Evolutionary conservation across 306 rosid species (phyloP).

Genomic region (Urtica urens): DNA sequence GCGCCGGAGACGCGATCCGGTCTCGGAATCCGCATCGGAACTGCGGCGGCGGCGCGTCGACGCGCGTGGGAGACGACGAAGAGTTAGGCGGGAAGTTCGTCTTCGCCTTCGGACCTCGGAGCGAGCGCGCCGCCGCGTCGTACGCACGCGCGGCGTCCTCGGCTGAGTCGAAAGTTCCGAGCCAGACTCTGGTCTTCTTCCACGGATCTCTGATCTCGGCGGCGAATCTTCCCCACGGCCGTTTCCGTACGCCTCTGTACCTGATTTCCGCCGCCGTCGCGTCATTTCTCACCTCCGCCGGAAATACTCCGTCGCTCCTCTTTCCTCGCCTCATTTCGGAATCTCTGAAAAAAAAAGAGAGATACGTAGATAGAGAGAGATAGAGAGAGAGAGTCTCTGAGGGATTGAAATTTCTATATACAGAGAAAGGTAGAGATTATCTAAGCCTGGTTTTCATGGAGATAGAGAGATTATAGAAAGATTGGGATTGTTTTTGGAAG

Average conservation of each 20-base stretch:
- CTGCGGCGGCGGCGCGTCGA: slow-evolving; percentile 19
- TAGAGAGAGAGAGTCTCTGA: no score
- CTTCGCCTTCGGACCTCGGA: slow-evolving; percentile 78
- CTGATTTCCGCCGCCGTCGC: slow-evolving; percentile 46
- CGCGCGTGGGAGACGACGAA: slow-evolving; percentile 10
- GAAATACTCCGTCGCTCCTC: slow-evolving; percentile 1
- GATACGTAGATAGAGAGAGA: neutral
- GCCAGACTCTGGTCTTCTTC: slow-evolving; percentile 77
- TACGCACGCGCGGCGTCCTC: slow-evolving; percentile 81
- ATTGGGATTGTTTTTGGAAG: neutral
- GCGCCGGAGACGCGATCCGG: slow-evolving; percentile 18
- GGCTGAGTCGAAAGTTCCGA: slow-evolving; percentile 76
- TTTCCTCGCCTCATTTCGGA: slow-evolving; percentile 31
- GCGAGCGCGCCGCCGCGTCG: slow-evolving; percentile 54
- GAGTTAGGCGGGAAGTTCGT: slow-evolving; percentile 45
- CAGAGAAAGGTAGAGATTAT: neutral
- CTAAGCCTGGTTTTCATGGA: slow-evolving; percentile 9
- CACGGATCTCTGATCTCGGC: slow-evolving; percentile 91
- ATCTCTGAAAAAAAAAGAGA: neutral
- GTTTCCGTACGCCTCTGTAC: slow-evolving; percentile 64
- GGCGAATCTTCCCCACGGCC: slow-evolving; percentile 88
- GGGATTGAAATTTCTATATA: neutral
- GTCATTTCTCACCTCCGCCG: neutral
- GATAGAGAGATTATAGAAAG: neutral
- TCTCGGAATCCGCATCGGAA: neutral